Conservation (phyloP, 2,329 filamentous ascomycete genomes). For the Colletotrichum coccodes region DNA sequence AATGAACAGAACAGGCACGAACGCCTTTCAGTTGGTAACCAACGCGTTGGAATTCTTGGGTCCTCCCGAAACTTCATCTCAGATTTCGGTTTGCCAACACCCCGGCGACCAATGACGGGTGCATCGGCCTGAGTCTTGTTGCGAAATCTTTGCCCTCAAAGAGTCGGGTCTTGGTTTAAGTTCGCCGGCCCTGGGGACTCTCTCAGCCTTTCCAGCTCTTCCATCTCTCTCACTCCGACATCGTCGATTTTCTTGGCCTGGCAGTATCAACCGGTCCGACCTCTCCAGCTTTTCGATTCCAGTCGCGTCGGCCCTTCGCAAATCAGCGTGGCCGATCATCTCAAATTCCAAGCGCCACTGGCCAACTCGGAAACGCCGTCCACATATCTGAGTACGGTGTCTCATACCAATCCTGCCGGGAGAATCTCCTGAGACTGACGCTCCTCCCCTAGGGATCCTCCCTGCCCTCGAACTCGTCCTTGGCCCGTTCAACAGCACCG, state of each 20-base stretch:
- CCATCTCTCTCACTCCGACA: not conserved
- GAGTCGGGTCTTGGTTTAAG: conserved; percentile 30
- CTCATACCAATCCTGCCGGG: conserved; percentile 23
- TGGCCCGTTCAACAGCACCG: conserved; percentile 13
- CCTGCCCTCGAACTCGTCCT: conserved; percentile 23
- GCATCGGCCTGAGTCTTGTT: conserved; percentile 21
- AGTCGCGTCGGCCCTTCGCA: conserved; percentile 1
- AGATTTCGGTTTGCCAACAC: conserved; percentile 32
- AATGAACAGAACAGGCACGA: conserved; percentile 18
- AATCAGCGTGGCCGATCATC: conserved; percentile 3
- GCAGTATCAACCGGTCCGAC: not conserved
- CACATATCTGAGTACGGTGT: conserved; percentile 33
- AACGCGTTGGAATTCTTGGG: conserved; percentile 29
- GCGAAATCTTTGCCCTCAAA: conserved; percentile 19
- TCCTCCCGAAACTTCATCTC: conserved; percentile 31
- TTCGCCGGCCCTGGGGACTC: conserved; percentile 17
- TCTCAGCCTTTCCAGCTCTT: conserved; percentile 4
- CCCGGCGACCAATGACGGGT: conserved; percentile 27
- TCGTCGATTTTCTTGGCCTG: not conserved
- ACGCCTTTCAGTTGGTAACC: conserved; percentile 26
- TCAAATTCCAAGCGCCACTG: conserved; percentile 21
- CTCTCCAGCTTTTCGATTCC: not conserved
- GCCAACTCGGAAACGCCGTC: conserved; percentile 24
- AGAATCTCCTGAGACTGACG: conserved; percentile 28
- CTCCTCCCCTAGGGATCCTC: conserved; percentile 27